phyloP scores from a whole-genome alignment of 2,329 filamentous ascomycete species.

The Claviceps sp. region DNA sequence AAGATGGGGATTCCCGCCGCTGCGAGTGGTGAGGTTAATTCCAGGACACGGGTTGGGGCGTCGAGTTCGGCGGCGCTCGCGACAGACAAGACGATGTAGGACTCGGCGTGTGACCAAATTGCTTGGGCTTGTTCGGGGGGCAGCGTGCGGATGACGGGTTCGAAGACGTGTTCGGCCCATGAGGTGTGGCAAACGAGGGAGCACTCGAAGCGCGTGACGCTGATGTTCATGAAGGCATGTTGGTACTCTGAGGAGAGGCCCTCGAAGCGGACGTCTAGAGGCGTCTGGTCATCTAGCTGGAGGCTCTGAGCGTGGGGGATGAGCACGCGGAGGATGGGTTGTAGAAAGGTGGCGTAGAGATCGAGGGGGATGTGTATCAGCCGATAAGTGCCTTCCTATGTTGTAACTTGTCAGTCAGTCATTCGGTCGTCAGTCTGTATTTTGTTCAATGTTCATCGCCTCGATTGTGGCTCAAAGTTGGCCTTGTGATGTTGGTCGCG shows the following conservation, averaged over 20 bases:
- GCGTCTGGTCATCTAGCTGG: conserved; percentile 19
- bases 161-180: conserved; percentile 63
- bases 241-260: conserved; percentile 38
- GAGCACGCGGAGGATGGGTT: conserved; percentile 75
- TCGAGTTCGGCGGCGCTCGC: conserved; percentile 83
- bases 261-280: conserved; percentile 26
- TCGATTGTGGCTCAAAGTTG: too few relatives aligned
- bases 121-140: conserved; percentile 35
- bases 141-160: conserved; percentile 53
- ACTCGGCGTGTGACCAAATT: conserved; percentile 67
- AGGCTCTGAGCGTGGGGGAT: conserved; percentile 46
- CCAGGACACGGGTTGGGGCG: conserved; percentile 79
- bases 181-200: conserved; percentile 76
- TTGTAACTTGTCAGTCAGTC: too few relatives aligned
- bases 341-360: conserved; percentile 65
- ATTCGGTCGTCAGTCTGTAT: background rate
- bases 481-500: too few relatives aligned
- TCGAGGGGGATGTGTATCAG: conserved; percentile 81
- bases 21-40: conserved; percentile 80
- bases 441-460: background rate
- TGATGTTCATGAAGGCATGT: conserved; percentile 85
- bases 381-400: conserved; percentile 70
- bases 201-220: conserved; percentile 82
- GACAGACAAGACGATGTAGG: conserved; percentile 80
- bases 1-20: conserved; percentile 92